These are phyloP conservation scores for Leptographium procerum DNA, from an alignment of 2,329 filamentous ascomycete species.

Conservation along the genomic window DNA sequence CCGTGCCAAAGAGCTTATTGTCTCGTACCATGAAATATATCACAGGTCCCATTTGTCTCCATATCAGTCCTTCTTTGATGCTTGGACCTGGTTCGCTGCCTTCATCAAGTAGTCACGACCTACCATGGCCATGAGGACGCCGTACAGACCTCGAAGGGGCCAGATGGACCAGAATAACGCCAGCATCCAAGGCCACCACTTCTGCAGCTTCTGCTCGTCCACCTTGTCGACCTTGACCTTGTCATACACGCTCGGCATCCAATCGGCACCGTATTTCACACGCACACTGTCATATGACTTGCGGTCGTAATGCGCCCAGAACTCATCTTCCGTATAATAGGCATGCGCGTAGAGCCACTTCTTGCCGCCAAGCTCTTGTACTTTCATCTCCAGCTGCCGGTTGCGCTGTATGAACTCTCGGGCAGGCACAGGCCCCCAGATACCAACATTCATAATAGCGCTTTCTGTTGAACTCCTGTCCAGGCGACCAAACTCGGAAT, in stretches of 20 bases:
- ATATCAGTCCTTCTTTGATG: background rate
- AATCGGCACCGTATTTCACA: constrained; percentile 44
- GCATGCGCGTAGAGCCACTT: constrained; percentile 63
- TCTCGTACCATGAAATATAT: too few relatives aligned
- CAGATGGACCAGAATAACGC: constrained; percentile 23
- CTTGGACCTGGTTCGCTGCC: background rate
- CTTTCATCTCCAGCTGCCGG: constrained; percentile 46
- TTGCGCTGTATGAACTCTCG: constrained; percentile 42
- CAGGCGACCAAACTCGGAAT: constrained; percentile 31
- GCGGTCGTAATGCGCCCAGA: constrained; percentile 54
- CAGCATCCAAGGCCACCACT: constrained; percentile 22
- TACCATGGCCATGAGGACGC: constrained; percentile 27
- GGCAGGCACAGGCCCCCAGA: constrained; percentile 43
- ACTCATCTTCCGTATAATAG: constrained; percentile 56
- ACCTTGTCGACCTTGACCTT: constrained; percentile 46
- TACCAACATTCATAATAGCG: constrained; percentile 48
- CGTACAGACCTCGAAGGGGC: constrained; percentile 34
- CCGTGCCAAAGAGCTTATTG: too few relatives aligned
- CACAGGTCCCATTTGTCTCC: too few relatives aligned
- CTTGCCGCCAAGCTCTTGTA: constrained; percentile 49
- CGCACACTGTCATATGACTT: constrained; percentile 47
- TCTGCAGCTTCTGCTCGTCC: constrained; percentile 19
- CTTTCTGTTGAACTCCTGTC: constrained; percentile 15
- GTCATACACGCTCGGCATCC: constrained; percentile 54
- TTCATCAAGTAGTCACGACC: constrained; percentile 1